Base-by-base conservation (phyloP, 2,329 filamentous ascomycete genomes). In the Xylariomycetidae sp. region DNA sequence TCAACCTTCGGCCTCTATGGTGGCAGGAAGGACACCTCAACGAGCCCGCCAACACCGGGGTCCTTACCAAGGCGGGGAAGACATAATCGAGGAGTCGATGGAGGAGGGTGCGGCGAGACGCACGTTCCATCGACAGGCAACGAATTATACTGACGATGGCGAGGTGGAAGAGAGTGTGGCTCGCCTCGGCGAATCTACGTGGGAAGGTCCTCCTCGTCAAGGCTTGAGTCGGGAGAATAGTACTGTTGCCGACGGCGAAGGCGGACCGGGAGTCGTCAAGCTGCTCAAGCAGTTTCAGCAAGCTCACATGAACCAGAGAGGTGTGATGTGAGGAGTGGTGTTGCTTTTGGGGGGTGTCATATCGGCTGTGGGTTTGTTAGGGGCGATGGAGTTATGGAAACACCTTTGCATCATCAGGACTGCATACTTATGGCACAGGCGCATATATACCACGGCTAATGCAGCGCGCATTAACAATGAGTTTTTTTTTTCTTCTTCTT, bases 221-320 rank as follows among this genome's bases (percentile, higher is more conserved):
- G 67, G 62, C 0, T 43, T 74, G 13, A 74, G 68, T 27, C 63
- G 71, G 17, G 73, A 77, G 41, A 70, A 66, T 42, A 78, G 72
- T 47, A 62, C 36, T 4, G 46, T 58, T 5, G 62, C 62, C 13
- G 59, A 59, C 0, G 65, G 65, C 9, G 69, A 70, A 25, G 58
- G 66, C 3, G 72, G 74, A 11, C 64, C 68, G 2, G 74, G 75
- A 2, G 74, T 80, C 3, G 58, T 80, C 27, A 70, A 70, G 4
- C 62, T 80, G 47, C 70, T 80, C 38, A 72, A 74, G 42, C 73
- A 79, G 49, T 66, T 79, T 37, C 72, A 74, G 46, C 70, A 77
- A 52, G 69, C 70, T 15, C 72, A 77, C 42, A 62, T 72, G 46
- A 67, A 69, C 27, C 64, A 71, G 22, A 58, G 69, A 34, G 60